Base-by-base conservation (phyloP, 257 asterid genomes). In the Solanum etuberosum region DNA sequence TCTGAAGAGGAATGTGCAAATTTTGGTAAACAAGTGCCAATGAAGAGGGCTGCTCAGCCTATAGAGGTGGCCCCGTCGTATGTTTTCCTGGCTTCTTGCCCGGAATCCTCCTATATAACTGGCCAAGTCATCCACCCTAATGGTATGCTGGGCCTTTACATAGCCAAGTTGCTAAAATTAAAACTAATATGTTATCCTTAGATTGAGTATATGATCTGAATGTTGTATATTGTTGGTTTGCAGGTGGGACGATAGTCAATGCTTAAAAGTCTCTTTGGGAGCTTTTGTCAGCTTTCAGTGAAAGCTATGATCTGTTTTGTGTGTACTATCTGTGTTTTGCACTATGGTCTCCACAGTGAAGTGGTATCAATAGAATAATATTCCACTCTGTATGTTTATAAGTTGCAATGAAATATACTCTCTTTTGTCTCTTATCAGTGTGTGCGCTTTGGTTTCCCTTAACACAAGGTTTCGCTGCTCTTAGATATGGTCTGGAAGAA, bases 31-130 rank as follows among this genome's bases (percentile, higher is more conserved):
- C 86, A 93, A 23, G 95, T 92, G 87, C 97, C 98, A 3, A 95
- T 95, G 98, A 83, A 92, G 43, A 93, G 98, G 92, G 97, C 96
- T 0, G 98, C 95, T 2, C 96, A 95, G 92, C 97, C 98, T 3
- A 82, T 65, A 0, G 98, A 95, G 89, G 93, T 95, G 72, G 98
- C 97, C 5, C 95, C 98, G 0, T 87, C 93, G 2, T 95, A 86
- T 65, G 98, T 95, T 12, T 95, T 95, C 86, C 91, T 95, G 65
- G 98, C 98, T 2, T 91, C 91, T 13, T 87, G 91, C 38, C 90
- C 83, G 2, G 95, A 93, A 61, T 95, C 98, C 13, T 93, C 97
- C 6, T 94, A 94, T 88, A 91, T 92, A 13, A 91, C 93, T 0
- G 98, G 98, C 35, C 98, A 95, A 82, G 91, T 94, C 23, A 87